These are phyloP conservation scores for Zygoascus sp. DNA, from an alignment of 1,139 yeast genomes.

Conservation along the genomic window DNA sequence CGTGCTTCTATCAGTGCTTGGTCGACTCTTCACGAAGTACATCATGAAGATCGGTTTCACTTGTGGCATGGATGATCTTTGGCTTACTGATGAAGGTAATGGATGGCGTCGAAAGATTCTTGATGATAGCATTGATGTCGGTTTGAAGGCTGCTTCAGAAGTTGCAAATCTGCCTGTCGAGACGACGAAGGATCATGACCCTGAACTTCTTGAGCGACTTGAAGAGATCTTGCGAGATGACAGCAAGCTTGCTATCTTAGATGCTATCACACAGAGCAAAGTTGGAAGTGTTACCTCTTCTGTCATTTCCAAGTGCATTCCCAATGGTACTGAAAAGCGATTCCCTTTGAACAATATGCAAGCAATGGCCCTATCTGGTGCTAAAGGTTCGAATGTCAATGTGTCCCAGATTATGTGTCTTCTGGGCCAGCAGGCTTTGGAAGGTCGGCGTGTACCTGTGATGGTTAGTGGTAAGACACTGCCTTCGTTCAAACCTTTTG, in stretches of 20 bases:
- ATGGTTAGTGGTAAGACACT: conserved; percentile 98
- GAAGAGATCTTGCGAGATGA: conserved; percentile 96
- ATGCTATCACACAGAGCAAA: conserved; percentile 93
- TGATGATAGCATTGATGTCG: conserved; percentile 70
- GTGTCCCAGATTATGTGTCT: conserved; percentile 99
- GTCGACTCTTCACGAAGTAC: conserved; percentile 90
- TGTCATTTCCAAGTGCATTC: conserved; percentile 92
- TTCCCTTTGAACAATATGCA: conserved; percentile 98
- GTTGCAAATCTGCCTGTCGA: conserved; percentile 73
- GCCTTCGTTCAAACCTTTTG: conserved; percentile 95
- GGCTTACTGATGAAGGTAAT: conserved; percentile 89
- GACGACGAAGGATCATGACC: conserved; percentile 50
- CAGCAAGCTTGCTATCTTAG: conserved; percentile 84
- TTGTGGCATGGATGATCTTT: conserved; percentile 99
- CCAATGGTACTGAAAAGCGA: conserved; percentile 90
- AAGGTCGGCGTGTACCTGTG: conserved; percentile 98
- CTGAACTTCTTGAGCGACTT: conserved; percentile 79
- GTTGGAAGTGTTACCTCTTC: conserved; percentile 88
- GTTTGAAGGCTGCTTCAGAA: conserved; percentile 89
- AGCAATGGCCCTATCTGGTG: conserved; percentile 98
- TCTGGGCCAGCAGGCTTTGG: conserved; percentile 97
- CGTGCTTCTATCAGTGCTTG: conserved; percentile 80
- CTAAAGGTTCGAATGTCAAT: conserved; percentile 97
- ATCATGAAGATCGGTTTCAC: conserved; percentile 91
- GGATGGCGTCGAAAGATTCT: conserved; percentile 81